Conservation (phyloP, 495 filamentous ascomycete species). For the Penicillium cataractarum region DNA sequence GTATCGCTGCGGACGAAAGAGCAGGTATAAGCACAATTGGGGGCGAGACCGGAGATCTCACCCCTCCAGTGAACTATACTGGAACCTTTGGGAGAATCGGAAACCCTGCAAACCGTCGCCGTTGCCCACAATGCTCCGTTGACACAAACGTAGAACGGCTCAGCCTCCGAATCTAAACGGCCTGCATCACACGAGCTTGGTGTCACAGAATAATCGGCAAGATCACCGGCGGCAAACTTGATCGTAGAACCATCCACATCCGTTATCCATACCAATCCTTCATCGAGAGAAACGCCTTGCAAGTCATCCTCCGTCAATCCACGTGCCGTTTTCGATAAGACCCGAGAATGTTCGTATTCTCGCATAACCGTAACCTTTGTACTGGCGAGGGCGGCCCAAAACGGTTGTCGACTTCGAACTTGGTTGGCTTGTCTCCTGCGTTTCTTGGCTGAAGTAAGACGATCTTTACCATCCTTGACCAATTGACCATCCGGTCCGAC, state of each 20-base stretch:
- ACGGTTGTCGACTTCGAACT: constrained; percentile 85
- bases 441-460: constrained; percentile 70
- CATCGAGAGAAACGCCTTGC: constrained; percentile 78
- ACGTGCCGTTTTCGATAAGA: constrained; percentile 71
- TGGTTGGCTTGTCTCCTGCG: constrained; percentile 86
- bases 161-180: constrained; percentile 51
- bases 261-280: constrained; percentile 84
- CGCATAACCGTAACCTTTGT: constrained; percentile 93
- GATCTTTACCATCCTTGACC: constrained; percentile 58
- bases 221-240: constrained; percentile 76
- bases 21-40: constrained; percentile 81
- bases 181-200: constrained; percentile 39
- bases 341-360: constrained; percentile 86
- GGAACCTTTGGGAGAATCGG: constrained; percentile 55
- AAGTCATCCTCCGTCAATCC: constrained; percentile 74
- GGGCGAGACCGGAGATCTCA: constrained; percentile 86
- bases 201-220: constrained; percentile 49
- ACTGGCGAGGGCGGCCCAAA: constrained; percentile 92
- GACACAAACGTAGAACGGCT: constrained; percentile 86
- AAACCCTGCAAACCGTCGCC: constrained; percentile 64
- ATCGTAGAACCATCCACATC: constrained; percentile 81
- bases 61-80: constrained; percentile 66
- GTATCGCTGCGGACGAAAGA: constrained; percentile 80
- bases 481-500: constrained; percentile 55
- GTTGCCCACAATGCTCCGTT: constrained; percentile 91